phyloP scores from a whole-genome alignment of 495 filamentous ascomycete genomes.

The Glonium stellatum region DNA sequence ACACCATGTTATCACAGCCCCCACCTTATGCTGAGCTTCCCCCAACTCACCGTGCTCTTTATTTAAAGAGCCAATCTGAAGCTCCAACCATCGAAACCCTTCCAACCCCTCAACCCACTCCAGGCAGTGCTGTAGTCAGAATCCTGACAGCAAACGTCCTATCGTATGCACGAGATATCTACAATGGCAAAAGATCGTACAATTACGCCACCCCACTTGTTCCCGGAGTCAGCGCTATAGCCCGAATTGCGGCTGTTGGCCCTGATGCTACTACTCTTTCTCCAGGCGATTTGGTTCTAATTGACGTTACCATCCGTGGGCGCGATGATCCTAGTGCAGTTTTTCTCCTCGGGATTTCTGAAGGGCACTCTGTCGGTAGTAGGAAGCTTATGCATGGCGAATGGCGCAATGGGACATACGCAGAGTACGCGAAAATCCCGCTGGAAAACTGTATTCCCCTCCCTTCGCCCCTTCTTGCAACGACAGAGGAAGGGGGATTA shows the following conservation, averaged over 20 bases:
- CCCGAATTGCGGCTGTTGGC: slow-evolving; percentile 41
- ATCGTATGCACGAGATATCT: not conserved
- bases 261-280: slow-evolving; percentile 40
- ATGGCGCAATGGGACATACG: slow-evolving; percentile 38
- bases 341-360: slow-evolving; percentile 34
- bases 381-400: slow-evolving; percentile 36
- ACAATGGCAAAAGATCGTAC: slow-evolving; percentile 16
- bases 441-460: slow-evolving; percentile 38
- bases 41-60: not conserved
- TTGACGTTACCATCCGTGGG: slow-evolving; percentile 39
- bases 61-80: not conserved
- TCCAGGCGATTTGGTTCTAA: slow-evolving; percentile 41
- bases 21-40: not conserved
- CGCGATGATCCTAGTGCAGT: slow-evolving; percentile 40
- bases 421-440: slow-evolving; percentile 31
- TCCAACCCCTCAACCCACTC: slow-evolving; percentile 29
- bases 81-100: slow-evolving; percentile 23
- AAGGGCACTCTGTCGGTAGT: slow-evolving; percentile 26
- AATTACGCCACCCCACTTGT: slow-evolving; percentile 28
- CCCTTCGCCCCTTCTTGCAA: too few relatives aligned
- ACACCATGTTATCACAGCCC: too few relatives aligned
- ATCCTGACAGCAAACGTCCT: slow-evolving; percentile 22
- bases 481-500: too few relatives aligned
- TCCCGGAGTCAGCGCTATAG: slow-evolving; percentile 35
- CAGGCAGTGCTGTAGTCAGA: slow-evolving; percentile 33